Evolutionary conservation across 177 flowering plant species (phyloP), one percentile per base, ranked within the genome.

Genomic region (Vitis hybrid): DNA sequence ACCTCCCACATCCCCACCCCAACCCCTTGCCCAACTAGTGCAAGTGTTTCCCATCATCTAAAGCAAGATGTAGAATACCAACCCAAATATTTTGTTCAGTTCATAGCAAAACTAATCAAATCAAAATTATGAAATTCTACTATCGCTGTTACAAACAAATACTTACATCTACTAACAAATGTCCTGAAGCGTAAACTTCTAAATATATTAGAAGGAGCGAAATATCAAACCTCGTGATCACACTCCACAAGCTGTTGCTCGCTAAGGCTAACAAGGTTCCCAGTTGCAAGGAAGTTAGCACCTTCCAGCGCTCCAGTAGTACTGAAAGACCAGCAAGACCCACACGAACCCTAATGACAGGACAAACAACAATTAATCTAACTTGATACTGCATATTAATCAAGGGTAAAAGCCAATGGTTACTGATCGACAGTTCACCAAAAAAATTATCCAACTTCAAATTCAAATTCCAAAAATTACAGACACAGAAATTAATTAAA

Each of bases 171-270:
- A 38, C 47, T 38, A 38, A 38, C 8, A 15, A 52, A 17, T 17
- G 7, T 13, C 2, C 18, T 38, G 15, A 47, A 74, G 3, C 11
- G 17, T 47, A 24, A 47, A 24, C 65, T 56, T 9, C 19, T 7
- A 33, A 49, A 19, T 56, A 9, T 17, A 18, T 9, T 60, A 62
- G 62, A 11, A 51, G 54, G 15, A 33, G 44, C 17, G 17, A 67
- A 61, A 15, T 63, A 47, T 20, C 77, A 60, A 76, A 92, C 99
- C 99, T 87, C 92, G 61, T 92, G 98, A 71, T 95, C 99, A 71
- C 99, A 95, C 77, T 95, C 99, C 59, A 95, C 94, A 53, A 95
- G 97, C 78, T 95, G 99, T 68, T 95, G 99, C 84, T 95, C 99
- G 65, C 99, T 95, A 9, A 95, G 92, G 87, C 97, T 94, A 66